Percentiles rank a stretch among this genome's conserved stretches.
These are phyloP conservation scores for Haematococcus sp. DNA, from an alignment of 139 green algal genomes.

Conservation along the genomic window DNA sequence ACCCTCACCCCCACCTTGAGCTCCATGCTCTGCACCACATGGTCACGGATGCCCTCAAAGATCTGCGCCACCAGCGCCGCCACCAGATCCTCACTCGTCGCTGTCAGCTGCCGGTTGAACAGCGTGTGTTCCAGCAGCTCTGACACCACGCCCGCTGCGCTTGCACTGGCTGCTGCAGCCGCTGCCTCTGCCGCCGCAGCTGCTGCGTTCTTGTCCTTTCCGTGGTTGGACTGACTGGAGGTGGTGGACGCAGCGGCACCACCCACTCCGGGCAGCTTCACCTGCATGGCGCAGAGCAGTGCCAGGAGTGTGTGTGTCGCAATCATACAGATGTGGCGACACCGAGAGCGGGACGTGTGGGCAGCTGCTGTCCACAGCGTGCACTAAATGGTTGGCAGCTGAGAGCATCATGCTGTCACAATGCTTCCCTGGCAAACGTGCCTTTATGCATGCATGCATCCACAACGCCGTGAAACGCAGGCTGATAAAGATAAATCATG, in stretches of 20 bases:
- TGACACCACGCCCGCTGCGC: conserved; percentile 33
- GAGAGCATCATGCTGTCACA: too few relatives aligned
- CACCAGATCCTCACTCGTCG: conserved; percentile 86
- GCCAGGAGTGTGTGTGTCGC: too few relatives aligned
- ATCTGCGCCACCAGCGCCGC: conserved; percentile 81
- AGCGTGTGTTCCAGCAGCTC: conserved; percentile 85
- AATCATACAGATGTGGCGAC: too few relatives aligned
- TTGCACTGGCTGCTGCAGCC: not conserved
- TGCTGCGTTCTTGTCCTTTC: conserved; percentile 9
- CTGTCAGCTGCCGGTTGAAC: conserved; percentile 78
- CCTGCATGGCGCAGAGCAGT: not conserved
- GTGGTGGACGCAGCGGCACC: not conserved
- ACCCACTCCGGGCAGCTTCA: conserved; percentile 5
- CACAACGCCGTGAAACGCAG: too few relatives aligned
- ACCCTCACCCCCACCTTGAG: too few relatives aligned
- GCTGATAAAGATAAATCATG: too few relatives aligned
- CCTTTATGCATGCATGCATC: too few relatives aligned
- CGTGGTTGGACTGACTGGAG: not conserved
- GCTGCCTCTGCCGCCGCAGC: not conserved
- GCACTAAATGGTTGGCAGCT: too few relatives aligned
- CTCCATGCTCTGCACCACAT: conserved; percentile 73
- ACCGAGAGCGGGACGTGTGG: too few relatives aligned
- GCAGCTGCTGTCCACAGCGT: too few relatives aligned
- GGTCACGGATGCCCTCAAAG: conserved; percentile 86
- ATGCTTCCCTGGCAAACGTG: too few relatives aligned